Evolutionary conservation across 169 alveolate genomes (phyloP).

Genomic region (Plasmodium coatneyi): DNA sequence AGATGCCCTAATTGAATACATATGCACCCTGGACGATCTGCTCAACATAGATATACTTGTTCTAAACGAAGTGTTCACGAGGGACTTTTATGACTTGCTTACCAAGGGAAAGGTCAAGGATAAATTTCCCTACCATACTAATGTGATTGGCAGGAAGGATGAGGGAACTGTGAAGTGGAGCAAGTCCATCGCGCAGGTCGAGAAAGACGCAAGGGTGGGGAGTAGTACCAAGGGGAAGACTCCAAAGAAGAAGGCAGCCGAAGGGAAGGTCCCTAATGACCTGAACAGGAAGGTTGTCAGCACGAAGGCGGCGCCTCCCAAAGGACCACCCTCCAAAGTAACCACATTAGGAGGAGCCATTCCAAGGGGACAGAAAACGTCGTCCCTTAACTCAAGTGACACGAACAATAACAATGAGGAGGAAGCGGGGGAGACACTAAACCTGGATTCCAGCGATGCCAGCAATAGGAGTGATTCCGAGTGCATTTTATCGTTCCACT

Average conservation of each 20-base stretch:
- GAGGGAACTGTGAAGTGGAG: background rate
- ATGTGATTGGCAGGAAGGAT: conserved; percentile 27
- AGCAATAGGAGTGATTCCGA: background rate
- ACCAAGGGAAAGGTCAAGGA: conserved; percentile 31
- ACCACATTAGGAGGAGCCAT: background rate
- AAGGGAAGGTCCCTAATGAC: background rate
- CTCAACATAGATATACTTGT: conserved; percentile 77
- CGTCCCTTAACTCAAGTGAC: conserved; percentile 1
- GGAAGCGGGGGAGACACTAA: background rate
- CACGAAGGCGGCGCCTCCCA: background rate
- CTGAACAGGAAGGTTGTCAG: background rate
- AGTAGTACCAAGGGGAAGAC: background rate
- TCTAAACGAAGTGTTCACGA: conserved; percentile 78
- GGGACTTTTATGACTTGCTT: conserved; percentile 7
- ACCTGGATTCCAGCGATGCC: background rate
- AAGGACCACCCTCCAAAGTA: background rate
- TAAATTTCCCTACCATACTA: conserved; percentile 75
- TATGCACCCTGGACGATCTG: conserved; percentile 49
- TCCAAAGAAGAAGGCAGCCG: background rate
- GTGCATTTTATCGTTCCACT: background rate
- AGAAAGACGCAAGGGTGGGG: background rate
- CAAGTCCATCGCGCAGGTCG: background rate
- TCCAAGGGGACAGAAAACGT: background rate
- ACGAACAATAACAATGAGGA: conserved; percentile 1
- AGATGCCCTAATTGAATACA: conserved; percentile 38